These are phyloP conservation scores for Jaapia argillacea DNA, from an alignment of 768 basidiomycete species.

Conservation along the genomic window DNA sequence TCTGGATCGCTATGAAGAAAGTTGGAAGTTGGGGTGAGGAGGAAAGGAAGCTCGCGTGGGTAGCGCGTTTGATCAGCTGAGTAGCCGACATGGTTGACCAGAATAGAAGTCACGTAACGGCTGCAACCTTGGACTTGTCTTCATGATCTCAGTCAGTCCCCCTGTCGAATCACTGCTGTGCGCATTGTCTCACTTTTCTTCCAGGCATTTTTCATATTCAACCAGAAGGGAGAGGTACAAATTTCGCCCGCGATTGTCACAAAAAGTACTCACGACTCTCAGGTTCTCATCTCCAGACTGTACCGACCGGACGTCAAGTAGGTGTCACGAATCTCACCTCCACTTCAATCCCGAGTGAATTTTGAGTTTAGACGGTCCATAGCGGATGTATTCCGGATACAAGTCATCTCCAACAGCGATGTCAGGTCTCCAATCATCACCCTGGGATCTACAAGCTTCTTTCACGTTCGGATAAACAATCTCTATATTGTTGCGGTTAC, in stretches of 20 bases:
- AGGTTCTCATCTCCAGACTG: constrained; percentile 94
- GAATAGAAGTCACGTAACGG: too few relatives aligned
- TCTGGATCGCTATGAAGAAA: too few relatives aligned
- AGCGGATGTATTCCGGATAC: constrained; percentile 96
- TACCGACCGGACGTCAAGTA: constrained; percentile 98
- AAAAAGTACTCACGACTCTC: constrained; percentile 4
- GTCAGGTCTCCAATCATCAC: constrained; percentile 97
- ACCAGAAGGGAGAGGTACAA: constrained; percentile 94
- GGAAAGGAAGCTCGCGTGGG: too few relatives aligned
- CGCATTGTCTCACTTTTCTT: too few relatives aligned
- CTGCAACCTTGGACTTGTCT: too few relatives aligned
- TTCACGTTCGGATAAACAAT: constrained; percentile 93
- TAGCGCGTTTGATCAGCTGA: too few relatives aligned
- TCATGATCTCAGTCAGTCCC: constrained; percentile 39
- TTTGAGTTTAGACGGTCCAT: constrained; percentile 68
- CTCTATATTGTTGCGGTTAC: constrained; percentile 94
- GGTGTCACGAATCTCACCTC: constrained; percentile 4
- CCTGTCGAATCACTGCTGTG: too few relatives aligned
- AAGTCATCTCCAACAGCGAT: constrained; percentile 96
- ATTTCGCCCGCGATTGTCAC: background rate
- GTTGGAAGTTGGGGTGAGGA: too few relatives aligned
- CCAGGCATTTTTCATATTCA: constrained; percentile 98
- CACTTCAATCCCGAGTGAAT: background rate
- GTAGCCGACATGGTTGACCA: too few relatives aligned
- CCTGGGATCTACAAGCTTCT: constrained; percentile 96